phyloP scores from a whole-genome alignment of 2,329 filamentous ascomycete species.

The Orbilia ellipsospora region DNA sequence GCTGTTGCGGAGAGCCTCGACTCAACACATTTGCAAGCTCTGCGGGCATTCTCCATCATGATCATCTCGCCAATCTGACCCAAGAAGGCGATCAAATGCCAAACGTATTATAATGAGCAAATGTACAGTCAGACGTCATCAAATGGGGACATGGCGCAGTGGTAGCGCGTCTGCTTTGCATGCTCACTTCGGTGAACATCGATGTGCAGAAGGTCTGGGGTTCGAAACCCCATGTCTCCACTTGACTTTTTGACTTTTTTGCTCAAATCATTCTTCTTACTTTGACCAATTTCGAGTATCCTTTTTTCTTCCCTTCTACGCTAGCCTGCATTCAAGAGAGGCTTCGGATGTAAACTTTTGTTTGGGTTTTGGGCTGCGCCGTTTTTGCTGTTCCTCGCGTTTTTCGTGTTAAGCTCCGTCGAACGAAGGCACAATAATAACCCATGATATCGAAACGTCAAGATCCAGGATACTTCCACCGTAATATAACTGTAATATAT shows the following conservation, averaged over 20 bases:
- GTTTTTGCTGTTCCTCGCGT: background rate
- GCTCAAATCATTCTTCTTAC: background rate
- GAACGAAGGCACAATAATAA: constrained; percentile 1
- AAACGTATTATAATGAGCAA: background rate
- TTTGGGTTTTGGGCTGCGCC: background rate
- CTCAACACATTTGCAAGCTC: constrained; percentile 5
- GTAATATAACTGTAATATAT: too few species aligned
- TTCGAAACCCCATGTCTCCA: constrained; percentile 54
- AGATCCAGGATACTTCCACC: background rate
- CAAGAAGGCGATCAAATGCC: background rate
- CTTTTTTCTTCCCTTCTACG: too few species aligned
- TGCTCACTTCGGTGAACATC: background rate
- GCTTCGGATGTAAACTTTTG: too few species aligned
- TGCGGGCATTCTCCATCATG: too few species aligned
- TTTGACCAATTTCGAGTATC: too few species aligned
- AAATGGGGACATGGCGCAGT: constrained; percentile 53
- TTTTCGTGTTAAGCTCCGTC: constrained; percentile 24
- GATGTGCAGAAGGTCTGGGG: constrained; percentile 50
- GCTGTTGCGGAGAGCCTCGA: background rate
- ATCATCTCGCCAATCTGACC: too few species aligned
- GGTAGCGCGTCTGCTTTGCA: constrained; percentile 55
- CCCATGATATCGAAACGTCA: constrained; percentile 10
- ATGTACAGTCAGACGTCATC: background rate
- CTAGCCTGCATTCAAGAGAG: too few species aligned
- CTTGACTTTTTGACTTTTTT: constrained; percentile 11